Percentiles rank a stretch among this genome's conserved stretches.
Conservation (phyloP, 148 eudicot species). For the Chenopodium quinoa region DNA sequence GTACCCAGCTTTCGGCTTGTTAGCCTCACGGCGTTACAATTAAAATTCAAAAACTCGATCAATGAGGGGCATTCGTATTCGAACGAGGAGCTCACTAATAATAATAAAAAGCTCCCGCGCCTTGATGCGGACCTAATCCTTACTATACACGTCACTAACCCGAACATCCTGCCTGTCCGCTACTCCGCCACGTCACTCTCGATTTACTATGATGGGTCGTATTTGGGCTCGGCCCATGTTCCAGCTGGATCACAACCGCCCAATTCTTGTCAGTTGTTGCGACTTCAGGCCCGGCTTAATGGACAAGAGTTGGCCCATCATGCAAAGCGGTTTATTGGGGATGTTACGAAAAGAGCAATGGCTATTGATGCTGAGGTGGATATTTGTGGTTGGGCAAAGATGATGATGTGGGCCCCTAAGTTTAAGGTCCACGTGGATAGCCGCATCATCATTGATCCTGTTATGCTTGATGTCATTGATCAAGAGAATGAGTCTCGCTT, state of each 20-base stretch:
- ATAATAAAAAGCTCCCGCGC: constrained; percentile 33
- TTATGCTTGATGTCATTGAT: constrained; percentile 70
- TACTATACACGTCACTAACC: constrained; percentile 85
- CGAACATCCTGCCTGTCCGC: constrained; percentile 57
- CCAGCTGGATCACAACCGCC: constrained; percentile 64
- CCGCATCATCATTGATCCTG: constrained; percentile 67
- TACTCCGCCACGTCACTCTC: constrained; percentile 67
- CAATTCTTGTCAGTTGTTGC: constrained; percentile 54
- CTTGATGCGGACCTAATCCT: constrained; percentile 59
- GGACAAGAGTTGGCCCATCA: constrained; percentile 64
- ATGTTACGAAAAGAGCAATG: constrained; percentile 58
- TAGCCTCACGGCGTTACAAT: constrained; percentile 51
- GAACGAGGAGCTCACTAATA: neutral
- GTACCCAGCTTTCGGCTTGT: constrained; percentile 63
- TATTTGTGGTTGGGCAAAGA: constrained; percentile 59
- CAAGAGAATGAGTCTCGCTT: constrained; percentile 55
- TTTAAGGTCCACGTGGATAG: constrained; percentile 83
- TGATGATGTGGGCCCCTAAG: constrained; percentile 63
- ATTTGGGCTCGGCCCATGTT: constrained; percentile 57
- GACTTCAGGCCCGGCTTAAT: constrained; percentile 63
- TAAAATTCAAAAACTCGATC: constrained; percentile 19
- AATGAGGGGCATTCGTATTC: neutral
- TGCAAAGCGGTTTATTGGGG: constrained; percentile 46
- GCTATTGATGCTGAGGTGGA: constrained; percentile 65
- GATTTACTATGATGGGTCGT: constrained; percentile 60